Evolutionary conservation across 139 green algal species (phyloP), one percentile per base, ranked within the genome.

Genomic region (Chlorella ohadii): DNA sequence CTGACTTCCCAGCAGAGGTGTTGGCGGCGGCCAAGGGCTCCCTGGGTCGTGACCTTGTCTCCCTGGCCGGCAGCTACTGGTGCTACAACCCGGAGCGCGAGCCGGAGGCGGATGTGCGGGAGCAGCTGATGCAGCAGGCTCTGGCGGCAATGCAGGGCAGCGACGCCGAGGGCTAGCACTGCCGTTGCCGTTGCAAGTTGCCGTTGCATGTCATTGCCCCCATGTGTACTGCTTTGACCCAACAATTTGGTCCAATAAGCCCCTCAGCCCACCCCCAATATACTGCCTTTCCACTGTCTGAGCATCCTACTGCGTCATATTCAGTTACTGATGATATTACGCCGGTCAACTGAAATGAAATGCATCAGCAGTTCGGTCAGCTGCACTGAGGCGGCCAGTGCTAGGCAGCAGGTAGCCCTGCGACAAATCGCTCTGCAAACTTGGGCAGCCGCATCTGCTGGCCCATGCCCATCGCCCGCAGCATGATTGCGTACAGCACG

Each of bases 401-500:
- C n/a, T 39, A 63, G 4, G 33, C n/a, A 16, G 38, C 20, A 17
- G 70, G 39, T 9, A 77, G 27, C 39, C 31, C 44, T 23, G 38
- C 44, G 38, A 89, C n/a, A n/a, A 79, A 12, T 11, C 70, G 41
- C 71, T 85, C 67, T 36, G 78, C 77, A 64, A 79, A 83, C 12
- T 17, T 19, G 41, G 86, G 86, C 38, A 87, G 41, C 44, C 51
- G 28, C 51, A 59, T 59, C 31, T 59, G 63, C 51, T 82, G 67
- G 19, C 23, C 41, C 36, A 85, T 78, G 23, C 89, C 89, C 88
- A 92, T 87, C 7, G 27, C 55, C 6, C 68, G 74, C 61, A 97
- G 88, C 41, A 96, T 61, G 31, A 96, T 66, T 67, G 89, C 82
- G 78, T 96, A 96, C 20, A 97, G 63, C 11, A 96, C 76, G 56